These are phyloP conservation scores for Colletotrichum sp. DNA, from an alignment of 2,329 filamentous ascomycete species.

Conservation along the genomic window DNA sequence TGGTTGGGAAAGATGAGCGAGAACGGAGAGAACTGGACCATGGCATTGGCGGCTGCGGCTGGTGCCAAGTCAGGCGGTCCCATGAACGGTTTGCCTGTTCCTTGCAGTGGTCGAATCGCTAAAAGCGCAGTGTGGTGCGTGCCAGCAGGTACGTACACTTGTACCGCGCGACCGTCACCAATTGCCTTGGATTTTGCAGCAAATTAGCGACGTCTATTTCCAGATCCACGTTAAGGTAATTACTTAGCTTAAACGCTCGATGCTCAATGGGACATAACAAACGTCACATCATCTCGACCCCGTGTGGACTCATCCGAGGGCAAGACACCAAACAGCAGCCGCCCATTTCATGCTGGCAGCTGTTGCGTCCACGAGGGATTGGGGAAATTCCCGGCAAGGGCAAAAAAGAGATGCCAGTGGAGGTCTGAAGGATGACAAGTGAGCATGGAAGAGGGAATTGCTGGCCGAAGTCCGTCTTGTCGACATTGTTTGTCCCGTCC, in stretches of 20 bases:
- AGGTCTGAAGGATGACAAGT: neutral
- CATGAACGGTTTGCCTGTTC: slow-evolving; percentile 5
- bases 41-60: neutral
- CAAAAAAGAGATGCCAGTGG: neutral
- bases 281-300: slow-evolving; percentile 13
- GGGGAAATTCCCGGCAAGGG: neutral
- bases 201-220: slow-evolving; percentile 1
- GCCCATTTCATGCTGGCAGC: neutral
- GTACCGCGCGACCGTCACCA: neutral
- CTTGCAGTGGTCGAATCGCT: slow-evolving; percentile 3
- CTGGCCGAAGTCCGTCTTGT: slow-evolving; percentile 8
- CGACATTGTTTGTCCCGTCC: neutral
- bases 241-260: neutral
- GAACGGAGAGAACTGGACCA: neutral
- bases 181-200: neutral
- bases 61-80: slow-evolving; percentile 3
- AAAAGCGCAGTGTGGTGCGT: neutral
- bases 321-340: neutral
- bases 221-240: neutral
- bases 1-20: neutral
- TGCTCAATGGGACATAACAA: neutral
- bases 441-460: neutral
- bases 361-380: neutral
- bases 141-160: neutral
- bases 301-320: neutral